Evolutionary conservation across 768 basidiomycete species (phyloP).

Genomic region (Psilocybe azurescens): DNA sequence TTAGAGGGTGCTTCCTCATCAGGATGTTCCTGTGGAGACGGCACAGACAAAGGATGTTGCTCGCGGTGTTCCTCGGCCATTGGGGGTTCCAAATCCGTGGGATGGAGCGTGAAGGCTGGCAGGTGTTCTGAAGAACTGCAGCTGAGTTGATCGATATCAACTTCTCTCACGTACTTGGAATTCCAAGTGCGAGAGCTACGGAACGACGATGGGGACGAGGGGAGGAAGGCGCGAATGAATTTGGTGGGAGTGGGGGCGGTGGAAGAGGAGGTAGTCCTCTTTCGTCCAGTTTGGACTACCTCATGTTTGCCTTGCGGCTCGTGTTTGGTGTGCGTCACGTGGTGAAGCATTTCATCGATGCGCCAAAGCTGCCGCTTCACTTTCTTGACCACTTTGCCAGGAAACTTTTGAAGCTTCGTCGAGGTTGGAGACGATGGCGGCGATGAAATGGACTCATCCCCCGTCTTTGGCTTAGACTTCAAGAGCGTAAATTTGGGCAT

Average conservation of each 20-base stretch:
- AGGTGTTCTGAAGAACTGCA: constrained; percentile 15
- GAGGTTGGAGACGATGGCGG: constrained; percentile 27
- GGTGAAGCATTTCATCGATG: constrained; percentile 38
- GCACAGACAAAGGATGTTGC: constrained; percentile 2
- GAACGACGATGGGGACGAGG: constrained; percentile 16
- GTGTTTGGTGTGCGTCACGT: constrained; percentile 39
- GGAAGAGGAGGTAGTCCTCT: constrained; percentile 33
- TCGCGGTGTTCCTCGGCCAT: constrained; percentile 15
- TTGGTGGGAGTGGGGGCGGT: constrained; percentile 47
- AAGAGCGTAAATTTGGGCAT: constrained; percentile 21
- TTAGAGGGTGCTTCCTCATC: constrained; percentile 14
- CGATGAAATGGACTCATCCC: constrained; percentile 10
- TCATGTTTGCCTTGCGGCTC: constrained; percentile 18
- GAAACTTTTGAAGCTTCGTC: constrained; percentile 20
- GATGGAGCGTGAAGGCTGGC: constrained; percentile 10
- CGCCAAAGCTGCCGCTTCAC: constrained; percentile 36
- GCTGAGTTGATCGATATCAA: constrained; percentile 17
- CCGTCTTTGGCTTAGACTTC: constrained; percentile 17
- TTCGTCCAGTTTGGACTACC: constrained; percentile 16
- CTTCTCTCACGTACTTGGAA: constrained; percentile 18
- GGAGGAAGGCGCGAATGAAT: constrained; percentile 25
- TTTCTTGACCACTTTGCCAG: constrained; percentile 35
- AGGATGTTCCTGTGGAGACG: background rate
- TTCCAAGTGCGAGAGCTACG: constrained; percentile 18
- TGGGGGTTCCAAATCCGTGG: constrained; percentile 11